Evolutionary conservation across 202 grass and related monocot species (phyloP).

Genomic region (Setaria italica): DNA sequence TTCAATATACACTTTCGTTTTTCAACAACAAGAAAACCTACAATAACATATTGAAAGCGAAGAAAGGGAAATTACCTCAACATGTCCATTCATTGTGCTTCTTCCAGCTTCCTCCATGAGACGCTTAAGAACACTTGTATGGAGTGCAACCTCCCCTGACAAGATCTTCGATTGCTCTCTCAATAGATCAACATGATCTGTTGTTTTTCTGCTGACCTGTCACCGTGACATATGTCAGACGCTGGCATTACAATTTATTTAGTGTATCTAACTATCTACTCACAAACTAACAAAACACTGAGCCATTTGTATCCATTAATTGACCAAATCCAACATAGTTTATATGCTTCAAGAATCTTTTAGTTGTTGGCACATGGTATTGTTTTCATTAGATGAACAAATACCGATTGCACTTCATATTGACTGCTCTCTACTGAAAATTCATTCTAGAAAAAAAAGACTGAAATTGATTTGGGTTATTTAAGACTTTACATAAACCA

Average conservation of each 20-base stretch:
- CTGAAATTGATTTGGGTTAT: background rate
- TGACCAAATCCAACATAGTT: background rate
- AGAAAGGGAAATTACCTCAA: slow-evolving; percentile 57
- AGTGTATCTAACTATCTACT: background rate
- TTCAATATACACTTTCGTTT: slow-evolving; percentile 51
- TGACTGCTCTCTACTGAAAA: background rate
- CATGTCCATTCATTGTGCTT: slow-evolving; percentile 58
- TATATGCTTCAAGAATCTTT: background rate
- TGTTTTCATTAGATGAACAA: slow-evolving; percentile 2
- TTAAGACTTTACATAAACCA: background rate
- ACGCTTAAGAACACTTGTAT: slow-evolving; percentile 71
- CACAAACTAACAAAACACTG: background rate
- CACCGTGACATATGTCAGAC: slow-evolving; percentile 34
- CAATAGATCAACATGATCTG: slow-evolving; percentile 70
- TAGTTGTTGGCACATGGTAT: background rate
- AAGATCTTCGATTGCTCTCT: slow-evolving; percentile 87
- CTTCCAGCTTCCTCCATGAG: slow-evolving; percentile 69
- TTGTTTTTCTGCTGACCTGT: slow-evolving; percentile 64
- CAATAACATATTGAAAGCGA: slow-evolving; percentile 26
- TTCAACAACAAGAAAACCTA: slow-evolving; percentile 23
- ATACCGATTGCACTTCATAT: background rate
- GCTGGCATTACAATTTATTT: slow-evolving; percentile 16
- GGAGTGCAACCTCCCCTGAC: slow-evolving; percentile 77
- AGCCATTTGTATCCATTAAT: slow-evolving; percentile 16
- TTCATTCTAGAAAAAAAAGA: background rate